Conservation (phyloP, 495 filamentous ascomycete genomes). For the Penicillium verhagenii region DNA sequence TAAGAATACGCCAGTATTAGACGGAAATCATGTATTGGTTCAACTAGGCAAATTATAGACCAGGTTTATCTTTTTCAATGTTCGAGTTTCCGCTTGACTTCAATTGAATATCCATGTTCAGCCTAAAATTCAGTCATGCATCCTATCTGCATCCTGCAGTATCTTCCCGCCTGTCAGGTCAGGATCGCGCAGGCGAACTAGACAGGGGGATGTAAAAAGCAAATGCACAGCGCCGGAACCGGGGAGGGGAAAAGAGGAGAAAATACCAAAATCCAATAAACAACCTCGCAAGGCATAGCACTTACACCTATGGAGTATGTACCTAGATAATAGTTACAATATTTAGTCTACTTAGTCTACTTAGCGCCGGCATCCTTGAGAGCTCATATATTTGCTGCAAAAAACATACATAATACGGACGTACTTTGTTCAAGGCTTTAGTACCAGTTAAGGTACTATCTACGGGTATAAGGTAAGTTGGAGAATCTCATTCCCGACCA, state of each 20-base stretch:
- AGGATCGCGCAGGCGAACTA: background rate
- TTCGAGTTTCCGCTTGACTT: too few species aligned
- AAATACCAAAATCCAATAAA: background rate
- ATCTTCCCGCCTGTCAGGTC: background rate
- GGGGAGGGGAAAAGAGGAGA: background rate
- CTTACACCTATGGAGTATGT: too few species aligned
- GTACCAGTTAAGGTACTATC: too few species aligned
- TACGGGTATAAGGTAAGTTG: background rate
- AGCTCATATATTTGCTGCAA: too few species aligned
- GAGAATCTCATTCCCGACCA: slow-evolving; percentile 12
- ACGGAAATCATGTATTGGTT: background rate
- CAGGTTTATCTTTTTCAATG: too few species aligned
- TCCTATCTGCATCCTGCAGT: background rate
- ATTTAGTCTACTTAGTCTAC: too few species aligned
- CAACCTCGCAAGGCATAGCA: too few species aligned
- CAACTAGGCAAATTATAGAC: too few species aligned
- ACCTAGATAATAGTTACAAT: too few species aligned
- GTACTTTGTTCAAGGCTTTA: too few species aligned
- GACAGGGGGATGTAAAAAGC: background rate
- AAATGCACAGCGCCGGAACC: background rate
- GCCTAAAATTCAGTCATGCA: background rate
- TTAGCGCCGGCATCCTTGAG: background rate
- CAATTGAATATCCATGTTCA: too few species aligned
- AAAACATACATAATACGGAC: too few species aligned
- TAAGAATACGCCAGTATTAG: background rate